Base-by-base conservation (phyloP, 2,329 filamentous ascomycete species). In the Purpureocillium takamizusanense region DNA sequence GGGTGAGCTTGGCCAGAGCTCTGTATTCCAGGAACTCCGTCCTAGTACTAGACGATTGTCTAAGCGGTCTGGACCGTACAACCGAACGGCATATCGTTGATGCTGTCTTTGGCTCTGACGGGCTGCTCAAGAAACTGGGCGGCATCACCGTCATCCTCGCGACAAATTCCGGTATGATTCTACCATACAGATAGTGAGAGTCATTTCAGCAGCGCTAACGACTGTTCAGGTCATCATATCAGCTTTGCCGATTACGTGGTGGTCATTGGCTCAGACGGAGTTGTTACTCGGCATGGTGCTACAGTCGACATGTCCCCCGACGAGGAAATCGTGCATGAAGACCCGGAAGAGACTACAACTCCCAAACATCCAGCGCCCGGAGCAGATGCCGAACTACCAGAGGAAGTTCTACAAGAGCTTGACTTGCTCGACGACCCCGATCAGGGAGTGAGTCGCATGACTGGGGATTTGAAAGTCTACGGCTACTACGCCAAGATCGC, bases 81-180 rank as follows among this genome's bases (percentile, higher is more conserved):
- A 66, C 64, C 0, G 60, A 65, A 34, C 48, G 57, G 17, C 51
- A 54, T 9, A 58, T 66, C 2, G 60, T 64, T 27, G 44, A 52
- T 0, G 47, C 49, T 2, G 55, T 66, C 0, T 62, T 67, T 36
- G 53, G 56, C 1, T 18, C 21, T 4, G 47, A 48, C n/a, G 60
- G 62, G 0, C 37, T 66, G 9, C 40, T 59, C 8, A 44, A 41
- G 31, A 42, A 38, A 9, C 39, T 46, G n/a, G 41, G 44, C 3
- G 41, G 44, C 3, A 36, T 44, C 2, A 55, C 57, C 0, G 44
- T 54, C 3, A 44, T 60, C 3, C 34, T 57, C 30, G 46, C 52
- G 4, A 58, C 55, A 10, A 55, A 53, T 34, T 49, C 51, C 7
- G 34, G 51, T 48, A 45, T 40, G 29, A 9, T 7, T 4, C 18